Percentiles rank a stretch among this genome's conserved stretches.
Evolutionary conservation across 768 basidiomycete genomes (phyloP).

Genomic region (Leccinum obscurum): DNA sequence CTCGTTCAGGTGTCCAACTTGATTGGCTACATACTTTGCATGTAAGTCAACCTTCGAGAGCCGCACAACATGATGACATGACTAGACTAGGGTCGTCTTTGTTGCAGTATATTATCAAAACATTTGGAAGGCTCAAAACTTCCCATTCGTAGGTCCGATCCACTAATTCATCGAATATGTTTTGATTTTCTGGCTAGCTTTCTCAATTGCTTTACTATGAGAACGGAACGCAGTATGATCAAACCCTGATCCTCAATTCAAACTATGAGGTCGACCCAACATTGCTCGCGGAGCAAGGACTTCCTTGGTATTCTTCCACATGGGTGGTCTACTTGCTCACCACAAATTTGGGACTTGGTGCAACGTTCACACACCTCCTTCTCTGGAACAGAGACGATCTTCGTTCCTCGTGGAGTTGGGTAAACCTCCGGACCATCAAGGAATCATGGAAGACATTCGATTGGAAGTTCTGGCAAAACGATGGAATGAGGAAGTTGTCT

Average conservation of each 20-base stretch:
- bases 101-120: constrained; percentile 46
- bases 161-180: neutral
- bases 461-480: constrained; percentile 38
- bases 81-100: constrained; percentile 36
- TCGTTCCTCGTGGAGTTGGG: constrained; percentile 47
- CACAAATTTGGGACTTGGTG: constrained; percentile 37
- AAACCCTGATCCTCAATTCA: constrained; percentile 52
- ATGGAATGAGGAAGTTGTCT: constrained; percentile 26
- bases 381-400: constrained; percentile 56
- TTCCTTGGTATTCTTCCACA: constrained; percentile 31
- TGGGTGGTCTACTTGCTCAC: constrained; percentile 24
- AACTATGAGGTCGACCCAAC: constrained; percentile 51
- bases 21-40: constrained; percentile 54
- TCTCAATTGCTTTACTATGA: constrained; percentile 51
- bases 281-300: constrained; percentile 44
- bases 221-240: constrained; percentile 54
- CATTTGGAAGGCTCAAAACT: constrained; percentile 56
- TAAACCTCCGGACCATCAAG: constrained; percentile 27
- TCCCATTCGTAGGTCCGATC: constrained; percentile 54
- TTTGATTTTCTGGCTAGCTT: constrained; percentile 28
- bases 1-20: constrained; percentile 42
- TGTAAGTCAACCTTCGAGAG: constrained; percentile 34
- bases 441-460: constrained; percentile 32
- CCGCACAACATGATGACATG: neutral
- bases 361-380: constrained; percentile 51